Conservation (phyloP, 306 rosid genomes). For the Malus domestica region ASM211411v1 NC_041790.1:28962001-28962500, state of each 20-base stretch:
- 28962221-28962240: constrained; percentile 49
- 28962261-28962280: constrained; percentile 32
- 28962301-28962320: constrained; percentile 20
- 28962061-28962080: no score
- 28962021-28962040: no score
- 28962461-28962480: constrained; percentile 54
- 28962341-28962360: constrained; percentile 20
- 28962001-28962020: no score
- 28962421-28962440: constrained; percentile 96
- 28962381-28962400: constrained; percentile 22
- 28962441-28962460: constrained; percentile 63
- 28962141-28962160: neutral
- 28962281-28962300: constrained; percentile 43
- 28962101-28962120: neutral
- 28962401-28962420: constrained; percentile 15
- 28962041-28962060: no score
- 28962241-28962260: constrained; percentile 34
- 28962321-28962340: constrained; percentile 6
- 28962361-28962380: constrained; percentile 11
- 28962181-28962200: neutral
- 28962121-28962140: no score
- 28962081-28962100: no score
- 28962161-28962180: neutral
- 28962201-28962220: neutral
- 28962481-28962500: constrained; percentile 68